Evolutionary conservation across 2,329 filamentous ascomycete species (phyloP), one percentile per base, ranked within the genome.

Genomic region (Epichloe scottii): DNA sequence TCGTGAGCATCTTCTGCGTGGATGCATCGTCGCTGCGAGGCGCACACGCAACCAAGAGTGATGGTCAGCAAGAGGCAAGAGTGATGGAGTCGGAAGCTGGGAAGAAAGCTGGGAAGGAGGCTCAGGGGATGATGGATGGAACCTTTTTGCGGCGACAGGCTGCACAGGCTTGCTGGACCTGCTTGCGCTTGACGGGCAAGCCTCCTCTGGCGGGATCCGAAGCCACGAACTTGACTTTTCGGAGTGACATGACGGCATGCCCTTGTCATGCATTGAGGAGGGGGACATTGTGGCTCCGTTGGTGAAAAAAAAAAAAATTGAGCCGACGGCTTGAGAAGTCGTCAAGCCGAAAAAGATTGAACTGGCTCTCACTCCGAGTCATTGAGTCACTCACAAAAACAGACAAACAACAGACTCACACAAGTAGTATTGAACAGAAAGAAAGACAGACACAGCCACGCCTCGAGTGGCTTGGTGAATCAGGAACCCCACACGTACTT

Each of bases 181-280:
- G 79, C 56, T 78, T 78, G 48, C 78, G 68, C 65, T 82, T 82
- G 50, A 78, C 67, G 4, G 77, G 77, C 52, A 80, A 63, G 17
- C 77, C 77, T 45, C 67, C 67, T 15, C 67, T 62, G 23, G 68
- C 68, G 5, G 68, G 68, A 61, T 81, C 75, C 12, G 76, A 75
- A 49, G 71, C 75, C 52, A 82, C 73, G 60, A 81, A 82, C 58
- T 74, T 78, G 62, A 81, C 76, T 51, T 64, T 58, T 42, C 54
- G 53, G 62, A 81, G 75, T 51, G 57, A 54, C 57, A 59, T 58
- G 57, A 48, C 53, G 55, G 51, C 54, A 55, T 56, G 30, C 46
- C 47, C 41, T 45, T 14, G 41, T 34, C 46, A 5, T n/a, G 40
- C 12, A n/a, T 42, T 14, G 34, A 11, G 34, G 34, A 15, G 12